Percentiles rank a stretch among this genome's conserved stretches.
Conservation (phyloP, 2,329 filamentous ascomycete species). For the Paecilomyces variotii region DNA sequence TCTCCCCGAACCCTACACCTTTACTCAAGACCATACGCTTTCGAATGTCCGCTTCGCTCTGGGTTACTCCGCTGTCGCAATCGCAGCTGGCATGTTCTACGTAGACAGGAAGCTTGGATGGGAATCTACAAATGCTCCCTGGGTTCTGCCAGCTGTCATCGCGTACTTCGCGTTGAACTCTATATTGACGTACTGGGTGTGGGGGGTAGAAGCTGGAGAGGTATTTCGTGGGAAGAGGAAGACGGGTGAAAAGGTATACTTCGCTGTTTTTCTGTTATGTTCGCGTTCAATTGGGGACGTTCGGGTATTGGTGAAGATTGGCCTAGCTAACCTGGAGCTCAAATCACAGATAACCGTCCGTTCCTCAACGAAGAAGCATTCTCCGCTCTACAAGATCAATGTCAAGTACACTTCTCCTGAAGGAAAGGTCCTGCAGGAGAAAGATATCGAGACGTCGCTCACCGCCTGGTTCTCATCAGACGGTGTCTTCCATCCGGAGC, state of each 20-base stretch:
- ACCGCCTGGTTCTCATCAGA: constrained; percentile 53
- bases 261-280: neutral
- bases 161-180: constrained; percentile 74
- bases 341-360: constrained; percentile 59
- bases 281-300: neutral
- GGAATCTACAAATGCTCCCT: constrained; percentile 67
- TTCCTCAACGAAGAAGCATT: constrained; percentile 67
- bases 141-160: constrained; percentile 69
- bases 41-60: constrained; percentile 75
- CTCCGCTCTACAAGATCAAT: constrained; percentile 69
- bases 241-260: constrained; percentile 55
- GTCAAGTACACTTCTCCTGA: constrained; percentile 42
- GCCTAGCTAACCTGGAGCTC: constrained; percentile 2
- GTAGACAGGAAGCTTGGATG: constrained; percentile 91
- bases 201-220: constrained; percentile 68
- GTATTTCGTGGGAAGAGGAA: constrained; percentile 70
- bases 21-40: constrained; percentile 71
- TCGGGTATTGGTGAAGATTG: neutral
- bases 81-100: constrained; percentile 76
- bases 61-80: constrained; percentile 72
- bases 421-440: constrained; percentile 34
- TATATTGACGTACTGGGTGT: constrained; percentile 75
- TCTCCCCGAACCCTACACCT: constrained; percentile 54
- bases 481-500: constrained; percentile 52
- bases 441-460: constrained; percentile 49